Evolutionary conservation across 2,329 filamentous ascomycete species (phyloP), one percentile per base, ranked within the genome.

Genomic region (Aureobasidium leucospermi): DNA sequence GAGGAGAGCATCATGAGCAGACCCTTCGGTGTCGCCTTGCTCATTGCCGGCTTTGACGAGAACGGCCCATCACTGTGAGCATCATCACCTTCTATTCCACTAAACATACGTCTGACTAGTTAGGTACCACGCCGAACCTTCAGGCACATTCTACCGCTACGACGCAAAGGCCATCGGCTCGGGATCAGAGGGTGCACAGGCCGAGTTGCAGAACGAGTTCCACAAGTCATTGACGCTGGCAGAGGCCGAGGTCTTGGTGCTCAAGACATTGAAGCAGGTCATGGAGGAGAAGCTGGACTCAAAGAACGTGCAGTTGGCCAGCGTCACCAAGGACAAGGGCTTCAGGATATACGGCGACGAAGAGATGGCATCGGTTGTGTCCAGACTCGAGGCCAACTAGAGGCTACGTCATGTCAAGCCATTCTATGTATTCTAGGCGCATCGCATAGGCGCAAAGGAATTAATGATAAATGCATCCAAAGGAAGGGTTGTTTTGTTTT

Each of bases 211-310:
- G 78, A 96, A 96, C 71, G 93, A 97, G 78, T 99, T 96, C 72
- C 94, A 99, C 81, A 96, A 95, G 84, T 97, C 93, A 60, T 82
- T 99, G 64, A 96, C 92, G 43, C 86, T 99, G 63, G 80, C 83
- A 60, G 94, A 99, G 72, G 94, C 94, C 61, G 94, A 99, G 79
- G 94, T 92, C 3, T 79, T 99, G 65, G 92, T 96, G 55, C 81
- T 99, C 70, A 97, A 97, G 85, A 99, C 94, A 39, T 76, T 99
- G 74, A 99, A 97, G 83, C 94, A 99, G 79, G 94, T 99, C 67
- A 99, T 99, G 94, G 94, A 99, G 79, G 94, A 99, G 85, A 99
- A 99, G 81, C 82, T 99, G 62, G 94, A 99, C 74, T 84, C 91
- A 65, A 99, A 99, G 85, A 99, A 99, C 72, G 94, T 99, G 65